Evolutionary conservation across 805 yeast genomes (phyloP).

Genomic region (Candida lessepsii): DNA sequence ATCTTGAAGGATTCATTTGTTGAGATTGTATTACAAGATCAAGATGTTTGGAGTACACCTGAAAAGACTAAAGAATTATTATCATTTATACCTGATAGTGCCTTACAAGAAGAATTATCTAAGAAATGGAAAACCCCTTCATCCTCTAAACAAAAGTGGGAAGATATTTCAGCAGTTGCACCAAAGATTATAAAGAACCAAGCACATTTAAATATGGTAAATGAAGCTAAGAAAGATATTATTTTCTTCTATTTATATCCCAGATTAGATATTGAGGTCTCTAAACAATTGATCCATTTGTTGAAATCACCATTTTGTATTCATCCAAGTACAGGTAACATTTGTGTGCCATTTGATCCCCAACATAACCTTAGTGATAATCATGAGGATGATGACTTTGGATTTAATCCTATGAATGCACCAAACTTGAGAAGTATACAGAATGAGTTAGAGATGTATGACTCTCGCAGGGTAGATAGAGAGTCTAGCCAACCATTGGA

Average conservation of each 20-base stretch:
- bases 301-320: conserved; percentile 95
- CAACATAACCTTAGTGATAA: conserved; percentile 32
- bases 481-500: conserved; percentile 24
- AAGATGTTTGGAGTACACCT: conserved; percentile 79
- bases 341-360: conserved; percentile 85
- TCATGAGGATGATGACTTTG: conserved; percentile 39
- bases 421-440: conserved; percentile 71
- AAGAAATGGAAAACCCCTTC: conserved; percentile 52
- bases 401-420: conserved; percentile 76
- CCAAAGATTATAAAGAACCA: conserved; percentile 44
- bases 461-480: conserved; percentile 30
- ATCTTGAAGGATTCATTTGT: conserved; percentile 62
- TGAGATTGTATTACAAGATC: conserved; percentile 68
- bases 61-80: conserved; percentile 55
- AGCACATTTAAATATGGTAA: conserved; percentile 48
- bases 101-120: conserved; percentile 50
- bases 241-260: conserved; percentile 84
- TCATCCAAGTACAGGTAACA: conserved; percentile 93
- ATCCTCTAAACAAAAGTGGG: conserved; percentile 70
- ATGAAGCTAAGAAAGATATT: conserved; percentile 78
- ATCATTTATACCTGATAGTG: conserved; percentile 61
- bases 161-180: conserved; percentile 60
- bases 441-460: conserved; percentile 57
- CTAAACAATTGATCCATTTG: conserved; percentile 85
- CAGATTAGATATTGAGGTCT: conserved; percentile 88